Conservation (phyloP, 768 basidiomycete genomes). For the Russula olivacea region DNA sequence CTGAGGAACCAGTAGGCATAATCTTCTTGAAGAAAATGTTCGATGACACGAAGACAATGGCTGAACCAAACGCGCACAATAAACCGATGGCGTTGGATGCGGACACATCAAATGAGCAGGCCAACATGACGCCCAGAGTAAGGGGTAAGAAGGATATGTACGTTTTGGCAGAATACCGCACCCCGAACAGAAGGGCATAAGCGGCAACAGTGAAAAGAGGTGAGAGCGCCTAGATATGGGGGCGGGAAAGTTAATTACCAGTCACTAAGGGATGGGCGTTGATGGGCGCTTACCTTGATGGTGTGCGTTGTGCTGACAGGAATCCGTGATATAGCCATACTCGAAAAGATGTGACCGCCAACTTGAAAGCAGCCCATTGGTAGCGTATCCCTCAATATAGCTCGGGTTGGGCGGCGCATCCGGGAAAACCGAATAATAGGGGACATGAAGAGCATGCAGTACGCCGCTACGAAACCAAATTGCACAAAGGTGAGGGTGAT, state of each 20-base stretch:
- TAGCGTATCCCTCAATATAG: conserved; percentile 71
- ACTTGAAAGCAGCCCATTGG: conserved; percentile 99
- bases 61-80: conserved; percentile 95
- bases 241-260: not conserved
- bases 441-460: conserved; percentile 80
- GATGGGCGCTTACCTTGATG: conserved; percentile 70
- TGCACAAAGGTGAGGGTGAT: conserved; percentile 97
- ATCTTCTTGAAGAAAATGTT: conserved; percentile 99
- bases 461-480: conserved; percentile 88
- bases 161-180: conserved; percentile 86
- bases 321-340: conserved; percentile 93
- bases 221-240: conserved; percentile 68
- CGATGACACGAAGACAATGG: conserved; percentile 92
- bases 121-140: conserved; percentile 95
- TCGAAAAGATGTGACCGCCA: conserved; percentile 95
- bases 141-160: conserved; percentile 93
- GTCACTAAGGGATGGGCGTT: conserved; percentile 25
- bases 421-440: conserved; percentile 61
- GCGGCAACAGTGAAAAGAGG: conserved; percentile 96
- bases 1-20: conserved; percentile 55
- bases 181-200: conserved; percentile 88
- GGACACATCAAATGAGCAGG: conserved; percentile 88
- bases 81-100: conserved; percentile 81
- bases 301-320: conserved; percentile 98
- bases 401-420: conserved; percentile 62